A percentile compares a stretch with the other conserved stretches of the same genome.
Evolutionary conservation across 2,329 filamentous ascomycete species (phyloP).

Genomic region (Botrytis hyacinthi): DNA sequence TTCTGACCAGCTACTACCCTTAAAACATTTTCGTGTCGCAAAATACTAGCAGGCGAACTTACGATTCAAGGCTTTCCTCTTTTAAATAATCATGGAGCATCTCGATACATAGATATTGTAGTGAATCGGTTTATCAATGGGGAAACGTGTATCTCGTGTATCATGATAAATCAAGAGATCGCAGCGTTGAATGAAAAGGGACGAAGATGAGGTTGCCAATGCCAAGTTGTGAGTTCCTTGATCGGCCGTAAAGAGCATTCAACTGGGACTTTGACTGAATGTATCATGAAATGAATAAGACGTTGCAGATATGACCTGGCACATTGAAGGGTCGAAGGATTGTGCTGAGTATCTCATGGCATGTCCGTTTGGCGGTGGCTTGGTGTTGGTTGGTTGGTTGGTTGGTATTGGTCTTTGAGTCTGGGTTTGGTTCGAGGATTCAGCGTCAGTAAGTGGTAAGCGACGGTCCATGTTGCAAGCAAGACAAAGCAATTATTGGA

Average conservation of each 20-base stretch:
- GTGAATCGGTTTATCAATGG: background rate
- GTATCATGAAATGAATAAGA: background rate
- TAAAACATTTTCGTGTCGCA: background rate
- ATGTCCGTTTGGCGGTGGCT: background rate
- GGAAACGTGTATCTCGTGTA: background rate
- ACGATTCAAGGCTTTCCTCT: background rate
- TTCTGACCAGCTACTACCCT: background rate
- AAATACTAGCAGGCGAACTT: background rate
- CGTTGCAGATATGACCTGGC: background rate
- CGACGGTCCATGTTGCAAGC: background rate
- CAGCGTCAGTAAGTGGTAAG: background rate
- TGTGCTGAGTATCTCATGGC: background rate
- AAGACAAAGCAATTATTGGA: background rate
- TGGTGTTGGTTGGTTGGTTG: background rate
- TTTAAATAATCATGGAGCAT: background rate
- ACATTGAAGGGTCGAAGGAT: background rate
- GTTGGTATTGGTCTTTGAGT: background rate
- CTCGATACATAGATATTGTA: background rate
- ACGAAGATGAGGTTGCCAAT: background rate
- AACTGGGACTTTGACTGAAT: background rate
- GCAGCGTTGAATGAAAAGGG: background rate
- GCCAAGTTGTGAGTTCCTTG: background rate
- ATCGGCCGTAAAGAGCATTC: background rate
- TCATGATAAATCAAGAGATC: background rate
- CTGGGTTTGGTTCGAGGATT: background rate